phyloP scores from a whole-genome alignment of 2,329 filamentous ascomycete genomes.

The Aspergillus pseudonomiae region DNA sequence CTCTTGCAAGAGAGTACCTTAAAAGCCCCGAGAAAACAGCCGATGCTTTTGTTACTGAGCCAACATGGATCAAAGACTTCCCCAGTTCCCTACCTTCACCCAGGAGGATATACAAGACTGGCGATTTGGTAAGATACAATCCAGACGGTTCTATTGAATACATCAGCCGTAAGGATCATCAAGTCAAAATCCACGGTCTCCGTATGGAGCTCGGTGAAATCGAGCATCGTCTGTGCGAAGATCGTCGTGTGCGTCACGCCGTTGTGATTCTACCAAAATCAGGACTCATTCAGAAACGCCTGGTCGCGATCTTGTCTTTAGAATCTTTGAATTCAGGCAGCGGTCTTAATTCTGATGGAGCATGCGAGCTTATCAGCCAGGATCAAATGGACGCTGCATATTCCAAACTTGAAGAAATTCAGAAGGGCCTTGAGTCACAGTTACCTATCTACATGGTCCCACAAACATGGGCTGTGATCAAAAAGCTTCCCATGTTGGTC shows the following conservation, averaged over 20 bases:
- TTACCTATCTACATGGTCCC: constrained; percentile 52
- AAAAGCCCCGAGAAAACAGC: constrained; percentile 38
- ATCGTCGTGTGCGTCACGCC: constrained; percentile 39
- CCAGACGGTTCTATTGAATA: constrained; percentile 25
- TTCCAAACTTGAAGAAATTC: constrained; percentile 35
- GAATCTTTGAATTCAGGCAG: constrained; percentile 27
- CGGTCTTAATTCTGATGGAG: constrained; percentile 32
- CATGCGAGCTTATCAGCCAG: constrained; percentile 37
- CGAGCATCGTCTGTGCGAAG: constrained; percentile 39
- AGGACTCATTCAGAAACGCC: constrained; percentile 47
- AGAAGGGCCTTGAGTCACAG: constrained; percentile 44
- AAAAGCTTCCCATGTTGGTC: constrained; percentile 44
- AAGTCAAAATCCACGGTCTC: constrained; percentile 68
- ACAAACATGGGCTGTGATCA: constrained; percentile 42
- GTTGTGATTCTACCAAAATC: constrained; percentile 49
- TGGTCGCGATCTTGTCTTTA: constrained; percentile 49
- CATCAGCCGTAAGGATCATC: constrained; percentile 62
- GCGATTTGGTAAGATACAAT: constrained; percentile 28
- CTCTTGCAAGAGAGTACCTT: constrained; percentile 45
- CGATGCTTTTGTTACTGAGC: constrained; percentile 30
- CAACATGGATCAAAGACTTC: constrained; percentile 26
- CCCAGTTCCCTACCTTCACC: constrained; percentile 9
- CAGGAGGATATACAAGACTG: constrained; percentile 31
- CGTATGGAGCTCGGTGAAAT: constrained; percentile 63
- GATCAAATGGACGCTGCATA: constrained; percentile 27